Evolutionary conservation across 2,329 filamentous ascomycete genomes (phyloP), one percentile per base, ranked within the genome.

Genomic region (Coleophoma eucalyptorum): DNA sequence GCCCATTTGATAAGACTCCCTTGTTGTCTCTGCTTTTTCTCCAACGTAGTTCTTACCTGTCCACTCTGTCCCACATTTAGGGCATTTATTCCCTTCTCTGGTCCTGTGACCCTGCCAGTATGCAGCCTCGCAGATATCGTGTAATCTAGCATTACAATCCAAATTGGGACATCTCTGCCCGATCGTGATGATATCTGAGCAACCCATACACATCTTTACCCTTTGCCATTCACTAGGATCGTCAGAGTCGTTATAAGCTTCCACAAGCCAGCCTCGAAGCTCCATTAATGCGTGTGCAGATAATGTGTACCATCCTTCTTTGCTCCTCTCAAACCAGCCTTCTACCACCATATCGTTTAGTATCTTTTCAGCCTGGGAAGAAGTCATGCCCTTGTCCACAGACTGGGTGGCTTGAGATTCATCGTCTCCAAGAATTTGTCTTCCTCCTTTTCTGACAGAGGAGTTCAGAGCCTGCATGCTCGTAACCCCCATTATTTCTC

Each of bases 171-270:
- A 96, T 49, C 92, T 80, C 75, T 91, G 80, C 1, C 92, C 91
- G 56, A 87, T 73, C 1, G 93, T 99, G 38, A 97, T 82, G 55
- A 97, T 87, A 57, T 96, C 91, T 67, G 84, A 88, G 69, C 94
- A 99, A 0, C 89, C 91, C 63, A 87, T 81, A 66, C 94, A 99
- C 55, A 85, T 83, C 71, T 94, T 96, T 66, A 99, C 88, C 55
- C 84, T 83, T 64, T 90, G 80, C 75, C 80, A 83, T 33, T 82
- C 82, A n/a, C 74, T 72, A 1, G 72, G 69, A 1, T 73, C 70
- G 10, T 81, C 82, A 1, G 82, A 79, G 50, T 95, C 89, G 64
- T 99, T 97, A 69, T 96, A 99, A 26, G 87, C 90, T 48, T 89
- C 88, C n/a, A 90, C 72, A 45, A 99, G 77, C 85, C 92, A 97